These are phyloP conservation scores for Dothideomycetes sp. DNA, from an alignment of 2,329 filamentous ascomycete genomes.

Conservation along the genomic window DNA sequence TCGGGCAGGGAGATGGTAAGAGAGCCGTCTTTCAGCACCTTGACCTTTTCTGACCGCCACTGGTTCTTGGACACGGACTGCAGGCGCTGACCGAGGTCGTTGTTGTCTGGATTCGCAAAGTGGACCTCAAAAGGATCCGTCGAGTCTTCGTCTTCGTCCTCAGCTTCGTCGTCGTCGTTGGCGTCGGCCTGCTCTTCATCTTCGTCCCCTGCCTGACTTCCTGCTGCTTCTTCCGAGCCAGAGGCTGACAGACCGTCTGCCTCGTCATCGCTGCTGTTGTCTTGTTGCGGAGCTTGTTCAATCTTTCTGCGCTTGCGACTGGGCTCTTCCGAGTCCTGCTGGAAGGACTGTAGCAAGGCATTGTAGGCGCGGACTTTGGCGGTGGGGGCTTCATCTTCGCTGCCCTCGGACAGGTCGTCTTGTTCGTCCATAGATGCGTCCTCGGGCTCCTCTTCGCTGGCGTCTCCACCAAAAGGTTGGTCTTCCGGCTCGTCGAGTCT, in stretches of 20 bases:
- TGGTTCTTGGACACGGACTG: slow-evolving; percentile 38
- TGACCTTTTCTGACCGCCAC: slow-evolving; percentile 33
- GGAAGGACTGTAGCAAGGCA: slow-evolving; percentile 47
- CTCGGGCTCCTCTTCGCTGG: slow-evolving; percentile 19
- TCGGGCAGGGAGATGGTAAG: slow-evolving; percentile 18
- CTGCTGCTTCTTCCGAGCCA: slow-evolving; percentile 42
- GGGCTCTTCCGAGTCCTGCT: slow-evolving; percentile 35
- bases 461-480: slow-evolving; percentile 17
- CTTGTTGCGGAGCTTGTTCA: slow-evolving; percentile 30
- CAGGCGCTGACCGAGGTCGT: slow-evolving; percentile 44
- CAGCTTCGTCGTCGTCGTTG: slow-evolving; percentile 14
- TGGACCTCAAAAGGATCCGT: slow-evolving; percentile 73
- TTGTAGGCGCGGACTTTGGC: slow-evolving; percentile 41
- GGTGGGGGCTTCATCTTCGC: slow-evolving; percentile 24
- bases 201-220: slow-evolving; percentile 34
- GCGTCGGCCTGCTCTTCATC: slow-evolving; percentile 44
- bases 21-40: slow-evolving; percentile 8
- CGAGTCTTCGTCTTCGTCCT: slow-evolving; percentile 20
- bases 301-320: slow-evolving; percentile 47
- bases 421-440: slow-evolving; percentile 20
- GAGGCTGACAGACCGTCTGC: slow-evolving; percentile 32
- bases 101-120: slow-evolving; percentile 60
- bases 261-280: slow-evolving; percentile 30
- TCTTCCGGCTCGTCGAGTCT: slow-evolving; percentile 24
- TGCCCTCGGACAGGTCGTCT: slow-evolving; percentile 20